phyloP scores from a whole-genome alignment of 148 eudicot species.

The Cornus controversa region DNA sequence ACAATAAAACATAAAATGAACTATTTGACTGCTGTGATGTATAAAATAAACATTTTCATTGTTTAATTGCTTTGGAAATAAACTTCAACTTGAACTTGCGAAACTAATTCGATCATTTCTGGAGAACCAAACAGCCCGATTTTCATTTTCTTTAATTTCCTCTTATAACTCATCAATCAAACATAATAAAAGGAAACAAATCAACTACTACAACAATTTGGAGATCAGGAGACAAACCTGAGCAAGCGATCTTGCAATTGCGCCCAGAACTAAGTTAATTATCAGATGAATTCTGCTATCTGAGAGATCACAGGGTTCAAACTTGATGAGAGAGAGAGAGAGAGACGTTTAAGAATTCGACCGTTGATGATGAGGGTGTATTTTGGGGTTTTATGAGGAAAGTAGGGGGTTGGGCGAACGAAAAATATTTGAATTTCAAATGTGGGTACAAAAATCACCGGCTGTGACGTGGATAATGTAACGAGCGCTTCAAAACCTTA shows the following conservation, averaged over 20 bases:
- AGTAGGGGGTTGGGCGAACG: background rate
- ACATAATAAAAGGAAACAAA: background rate
- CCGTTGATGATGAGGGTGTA: conserved; percentile 12
- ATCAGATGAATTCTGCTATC: background rate
- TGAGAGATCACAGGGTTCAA: background rate
- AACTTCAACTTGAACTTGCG: background rate
- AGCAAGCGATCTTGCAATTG: background rate
- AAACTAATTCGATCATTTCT: background rate
- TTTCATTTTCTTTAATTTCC: background rate
- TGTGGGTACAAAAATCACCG: background rate
- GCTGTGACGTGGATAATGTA: background rate
- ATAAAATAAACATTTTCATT: background rate
- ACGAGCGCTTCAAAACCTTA: background rate
- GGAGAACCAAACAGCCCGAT: background rate
- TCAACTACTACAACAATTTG: background rate
- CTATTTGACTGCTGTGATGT: no score
- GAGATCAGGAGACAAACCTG: conserved; percentile 7
- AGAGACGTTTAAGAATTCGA: conserved; percentile 13
- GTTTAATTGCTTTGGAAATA: background rate
- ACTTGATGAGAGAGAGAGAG: background rate
- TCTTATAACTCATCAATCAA: background rate
- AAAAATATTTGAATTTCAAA: conserved; percentile 17
- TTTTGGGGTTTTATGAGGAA: background rate
- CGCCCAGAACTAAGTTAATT: background rate
- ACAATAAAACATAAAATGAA: background rate